Percentiles rank a stretch among this genome's conserved stretches.
These are phyloP conservation scores for Syzygium jambos DNA, from an alignment of 345 rosid species.

Conservation along the genomic window DNA sequence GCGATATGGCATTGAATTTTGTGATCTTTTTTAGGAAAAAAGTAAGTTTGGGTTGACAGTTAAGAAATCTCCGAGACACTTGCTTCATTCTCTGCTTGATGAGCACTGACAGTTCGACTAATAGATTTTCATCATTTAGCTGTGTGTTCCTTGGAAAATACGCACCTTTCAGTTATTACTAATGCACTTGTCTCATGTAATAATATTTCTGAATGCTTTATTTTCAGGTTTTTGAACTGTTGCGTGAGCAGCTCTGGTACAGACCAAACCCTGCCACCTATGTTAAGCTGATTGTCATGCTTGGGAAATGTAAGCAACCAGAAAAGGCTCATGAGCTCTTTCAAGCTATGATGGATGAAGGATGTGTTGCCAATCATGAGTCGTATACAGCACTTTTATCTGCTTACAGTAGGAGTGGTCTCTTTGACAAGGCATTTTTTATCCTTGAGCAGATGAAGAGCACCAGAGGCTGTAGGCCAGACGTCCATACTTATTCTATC, in stretches of 20 bases:
- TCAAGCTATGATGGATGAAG: conserved; percentile 67
- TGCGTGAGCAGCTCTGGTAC: conserved; percentile 86
- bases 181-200: neutral
- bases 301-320: conserved; percentile 88
- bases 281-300: conserved; percentile 79
- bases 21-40: neutral
- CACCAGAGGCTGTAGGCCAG: conserved; percentile 60
- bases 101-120: neutral
- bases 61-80: neutral
- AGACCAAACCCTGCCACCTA: conserved; percentile 56
- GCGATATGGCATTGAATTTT: neutral
- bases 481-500: conserved; percentile 87
- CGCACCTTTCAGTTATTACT: neutral
- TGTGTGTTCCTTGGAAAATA: neutral
- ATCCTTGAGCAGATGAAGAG: conserved; percentile 71
- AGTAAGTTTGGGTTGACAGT: neutral
- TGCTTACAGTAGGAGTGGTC: conserved; percentile 72
- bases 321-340: conserved; percentile 72
- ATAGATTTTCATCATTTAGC: neutral
- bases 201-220: neutral
- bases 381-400: conserved; percentile 73
- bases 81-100: neutral
- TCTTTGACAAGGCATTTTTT: conserved; percentile 55
- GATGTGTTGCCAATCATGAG: conserved; percentile 56
- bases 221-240: conserved; percentile 63